Conservation (phyloP, 2,329 filamentous ascomycete genomes). For the Exophiala phaeomuriformis region DNA sequence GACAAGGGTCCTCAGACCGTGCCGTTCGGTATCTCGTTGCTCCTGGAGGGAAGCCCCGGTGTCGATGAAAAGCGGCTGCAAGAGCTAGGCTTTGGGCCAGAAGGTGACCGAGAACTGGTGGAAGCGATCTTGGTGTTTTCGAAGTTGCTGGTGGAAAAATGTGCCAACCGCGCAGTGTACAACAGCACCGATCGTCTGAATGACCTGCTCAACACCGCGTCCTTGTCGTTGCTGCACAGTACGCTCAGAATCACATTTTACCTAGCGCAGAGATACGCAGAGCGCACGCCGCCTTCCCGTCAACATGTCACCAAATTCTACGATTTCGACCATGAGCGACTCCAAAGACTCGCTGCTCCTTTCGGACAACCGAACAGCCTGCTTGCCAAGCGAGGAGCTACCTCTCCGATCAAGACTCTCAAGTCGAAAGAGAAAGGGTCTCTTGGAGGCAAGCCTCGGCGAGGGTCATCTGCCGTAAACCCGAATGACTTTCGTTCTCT, state of each 20-base stretch:
- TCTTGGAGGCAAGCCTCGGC: constrained; percentile 32
- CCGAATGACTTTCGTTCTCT: constrained; percentile 79
- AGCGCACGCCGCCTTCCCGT: constrained; percentile 64
- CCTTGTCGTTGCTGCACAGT: constrained; percentile 66
- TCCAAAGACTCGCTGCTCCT: constrained; percentile 74
- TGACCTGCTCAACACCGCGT: constrained; percentile 80
- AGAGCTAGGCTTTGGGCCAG: constrained; percentile 57
- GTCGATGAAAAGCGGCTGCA: constrained; percentile 44
- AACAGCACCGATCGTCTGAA: constrained; percentile 86
- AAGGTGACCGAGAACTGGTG: constrained; percentile 74
- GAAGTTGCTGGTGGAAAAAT: constrained; percentile 80
- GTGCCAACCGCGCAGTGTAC: constrained; percentile 93
- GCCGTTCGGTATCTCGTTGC: constrained; percentile 62
- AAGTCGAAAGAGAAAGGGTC: constrained; percentile 70
- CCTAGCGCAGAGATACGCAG: constrained; percentile 73
- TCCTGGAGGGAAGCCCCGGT: constrained; percentile 49
- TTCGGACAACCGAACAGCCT: constrained; percentile 64
- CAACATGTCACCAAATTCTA: constrained; percentile 77
- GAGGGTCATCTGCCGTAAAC: constrained; percentile 48
- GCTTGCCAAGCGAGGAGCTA: constrained; percentile 42
- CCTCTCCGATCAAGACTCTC: constrained; percentile 46
- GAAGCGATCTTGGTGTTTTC: constrained; percentile 79
- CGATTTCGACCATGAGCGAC: constrained; percentile 63
- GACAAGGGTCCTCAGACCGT: constrained; percentile 70
- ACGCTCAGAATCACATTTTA: constrained; percentile 76